Evolutionary conservation across 805 yeast genomes (phyloP), one percentile per base, ranked within the genome.

Genomic region (Groenewaldozyma salmanticensis): DNA sequence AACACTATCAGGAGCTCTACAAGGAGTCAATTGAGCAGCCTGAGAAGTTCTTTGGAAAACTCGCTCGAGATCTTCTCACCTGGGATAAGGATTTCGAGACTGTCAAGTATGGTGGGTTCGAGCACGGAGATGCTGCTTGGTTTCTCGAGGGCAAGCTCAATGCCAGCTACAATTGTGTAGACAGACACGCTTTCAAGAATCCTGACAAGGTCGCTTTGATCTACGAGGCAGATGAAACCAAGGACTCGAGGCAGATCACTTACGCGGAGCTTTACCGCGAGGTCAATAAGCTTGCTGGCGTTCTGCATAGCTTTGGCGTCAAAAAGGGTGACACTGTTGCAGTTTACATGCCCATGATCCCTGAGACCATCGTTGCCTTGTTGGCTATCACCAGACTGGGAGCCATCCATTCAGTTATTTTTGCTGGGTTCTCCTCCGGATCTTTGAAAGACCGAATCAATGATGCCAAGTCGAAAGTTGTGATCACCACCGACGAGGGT

Each of bases 251-350:
- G 59, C 71, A 65, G 47, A 72, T 90, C 58, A 82, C 96, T 31
- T 90, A 81, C 62, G 87, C 85, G 45, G 92, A 90, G 66, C 74
- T 90, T 52, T 72, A 90, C 57, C 75, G 78, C 56, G 79, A 85
- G 51, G 96, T 90, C 35, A 79, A 82, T 50, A 79, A 81, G 58
- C 78, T 87, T 53, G 95, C 97, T 9, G 88, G 82, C 52, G 81
- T 85, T 33, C 73, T 92, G 60, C 68, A 73, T 49, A 72, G 79
- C 44, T 78, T 87, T 75, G 98, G 98, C 43, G 90, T 90, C 52
- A 68, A 72, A 52, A 84, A 85, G 64, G 98, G 98, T 58, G 98
- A 90, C 59, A 83, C 94, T 21, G 97, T 90, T 44, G 97, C 96
- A 38, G 83, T 90, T 44, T 90, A 90, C 65, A 68, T 90, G 60